These are phyloP conservation scores for Dothideomycetidae sp. DNA, from an alignment of 2,329 filamentous ascomycete genomes.

Conservation along the genomic window DNA sequence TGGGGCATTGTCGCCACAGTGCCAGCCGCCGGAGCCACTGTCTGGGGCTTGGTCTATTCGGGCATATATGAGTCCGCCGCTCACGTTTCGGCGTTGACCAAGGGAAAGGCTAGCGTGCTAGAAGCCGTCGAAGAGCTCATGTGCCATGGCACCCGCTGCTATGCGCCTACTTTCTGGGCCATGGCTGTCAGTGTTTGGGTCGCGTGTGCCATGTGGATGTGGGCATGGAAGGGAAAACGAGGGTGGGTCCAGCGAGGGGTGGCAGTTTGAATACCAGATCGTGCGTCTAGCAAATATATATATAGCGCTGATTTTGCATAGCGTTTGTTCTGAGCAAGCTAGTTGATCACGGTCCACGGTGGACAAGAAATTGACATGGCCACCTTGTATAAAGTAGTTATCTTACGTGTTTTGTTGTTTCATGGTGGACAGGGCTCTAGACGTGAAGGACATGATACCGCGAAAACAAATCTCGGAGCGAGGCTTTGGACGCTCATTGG, in stretches of 20 bases:
- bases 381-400: too few species aligned
- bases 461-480: too few species aligned
- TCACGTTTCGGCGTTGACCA: conserved; percentile 20
- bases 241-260: conserved; percentile 69
- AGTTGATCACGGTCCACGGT: too few species aligned
- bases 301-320: conserved; percentile 2
- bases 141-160: conserved; percentile 73
- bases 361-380: too few species aligned
- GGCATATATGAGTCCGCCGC: conserved; percentile 60
- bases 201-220: conserved; percentile 56
- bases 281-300: too few species aligned
- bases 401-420: too few species aligned
- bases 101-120: conserved; percentile 21
- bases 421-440: too few species aligned
- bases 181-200: conserved; percentile 69
- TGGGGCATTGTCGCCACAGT: conserved; percentile 92
- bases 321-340: background rate
- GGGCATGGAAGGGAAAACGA: conserved; percentile 65
- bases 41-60: conserved; percentile 87
- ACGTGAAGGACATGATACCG: too few species aligned
- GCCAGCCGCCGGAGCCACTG: conserved; percentile 70
- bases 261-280: conserved; percentile 34
- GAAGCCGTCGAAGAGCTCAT: conserved; percentile 35
- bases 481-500: too few species aligned
- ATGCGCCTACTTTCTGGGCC: conserved; percentile 70